Evolutionary conservation across 176 grass and related monocot genomes (phyloP).

Genomic region (Hyparrhenia diplandra): DNA sequence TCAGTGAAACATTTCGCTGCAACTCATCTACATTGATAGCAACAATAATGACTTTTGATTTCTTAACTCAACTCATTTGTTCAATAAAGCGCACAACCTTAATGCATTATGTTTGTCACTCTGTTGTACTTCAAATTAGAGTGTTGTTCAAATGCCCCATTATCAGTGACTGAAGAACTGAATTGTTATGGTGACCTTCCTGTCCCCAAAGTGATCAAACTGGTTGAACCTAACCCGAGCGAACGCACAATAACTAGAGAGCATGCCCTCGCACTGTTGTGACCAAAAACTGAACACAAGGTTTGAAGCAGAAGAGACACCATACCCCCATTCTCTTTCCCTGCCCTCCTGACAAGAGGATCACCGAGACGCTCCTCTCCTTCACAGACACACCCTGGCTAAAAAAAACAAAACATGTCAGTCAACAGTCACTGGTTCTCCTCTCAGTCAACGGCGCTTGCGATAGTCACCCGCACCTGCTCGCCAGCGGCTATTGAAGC

Average conservation of each 20-base stretch:
- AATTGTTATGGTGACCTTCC: neutral
- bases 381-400: conserved; percentile 50
- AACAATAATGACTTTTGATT: neutral
- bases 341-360: conserved; percentile 82
- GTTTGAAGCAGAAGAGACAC: conserved; percentile 2
- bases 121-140: neutral
- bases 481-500: conserved; percentile 17
- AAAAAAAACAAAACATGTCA: conserved; percentile 20
- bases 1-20: neutral
- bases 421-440: conserved; percentile 4
- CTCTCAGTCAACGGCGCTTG: neutral
- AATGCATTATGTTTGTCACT: neutral
- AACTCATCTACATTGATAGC: neutral
- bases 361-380: conserved; percentile 86
- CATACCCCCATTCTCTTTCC: conserved; percentile 92
- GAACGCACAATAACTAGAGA: neutral
- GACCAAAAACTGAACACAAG: neutral
- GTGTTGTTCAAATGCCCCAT: neutral
- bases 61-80: neutral
- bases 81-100: neutral
- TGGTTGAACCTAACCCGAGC: neutral
- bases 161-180: neutral
- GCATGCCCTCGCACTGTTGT: neutral
- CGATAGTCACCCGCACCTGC: conserved; percentile 24
- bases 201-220: too few relatives aligned